These are phyloP conservation scores for Aureobasidium mangrovei DNA, from an alignment of 2,329 filamentous ascomycete species.

Conservation along the genomic window DNA sequence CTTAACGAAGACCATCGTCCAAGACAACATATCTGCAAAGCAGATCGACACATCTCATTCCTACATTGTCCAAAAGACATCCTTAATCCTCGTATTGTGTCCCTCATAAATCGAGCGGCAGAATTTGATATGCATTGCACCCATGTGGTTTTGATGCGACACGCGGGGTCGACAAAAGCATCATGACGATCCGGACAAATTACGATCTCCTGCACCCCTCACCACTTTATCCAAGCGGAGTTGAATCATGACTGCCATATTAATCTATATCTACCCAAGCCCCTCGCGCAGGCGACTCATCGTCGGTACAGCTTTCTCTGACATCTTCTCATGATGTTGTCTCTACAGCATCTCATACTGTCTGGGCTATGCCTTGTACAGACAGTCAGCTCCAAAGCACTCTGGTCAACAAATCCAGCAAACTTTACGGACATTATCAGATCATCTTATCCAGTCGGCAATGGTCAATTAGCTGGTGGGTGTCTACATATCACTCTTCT, in stretches of 20 bases:
- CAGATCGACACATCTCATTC: too few relatives aligned
- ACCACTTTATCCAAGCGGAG: not conserved
- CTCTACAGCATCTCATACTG: not conserved
- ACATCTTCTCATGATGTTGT: not conserved
- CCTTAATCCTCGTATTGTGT: too few relatives aligned
- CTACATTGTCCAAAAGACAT: too few relatives aligned
- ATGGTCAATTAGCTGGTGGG: slow-evolving; percentile 39
- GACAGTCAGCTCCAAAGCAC: not conserved
- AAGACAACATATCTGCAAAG: too few relatives aligned
- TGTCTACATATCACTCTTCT: not conserved
- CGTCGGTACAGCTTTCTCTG: not conserved
- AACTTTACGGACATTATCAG: slow-evolving; percentile 14
- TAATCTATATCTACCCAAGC: not conserved
- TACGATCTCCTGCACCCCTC: slow-evolving; percentile 6
- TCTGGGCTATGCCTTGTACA: not conserved
- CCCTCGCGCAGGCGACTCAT: not conserved
- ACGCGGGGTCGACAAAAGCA: not conserved
- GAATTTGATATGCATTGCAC: not conserved
- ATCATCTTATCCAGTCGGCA: slow-evolving; percentile 38
- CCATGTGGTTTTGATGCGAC: not conserved
- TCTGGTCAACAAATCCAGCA: slow-evolving; percentile 14
- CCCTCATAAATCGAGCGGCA: not conserved
- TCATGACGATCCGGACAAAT: slow-evolving; percentile 16
- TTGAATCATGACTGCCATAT: not conserved
- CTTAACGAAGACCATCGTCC: too few relatives aligned